A percentile compares a stretch with the other conserved stretches of the same genome.
Conservation (phyloP, 257 asterid genomes). For the Rauvolfia tetraphylla region DNA sequence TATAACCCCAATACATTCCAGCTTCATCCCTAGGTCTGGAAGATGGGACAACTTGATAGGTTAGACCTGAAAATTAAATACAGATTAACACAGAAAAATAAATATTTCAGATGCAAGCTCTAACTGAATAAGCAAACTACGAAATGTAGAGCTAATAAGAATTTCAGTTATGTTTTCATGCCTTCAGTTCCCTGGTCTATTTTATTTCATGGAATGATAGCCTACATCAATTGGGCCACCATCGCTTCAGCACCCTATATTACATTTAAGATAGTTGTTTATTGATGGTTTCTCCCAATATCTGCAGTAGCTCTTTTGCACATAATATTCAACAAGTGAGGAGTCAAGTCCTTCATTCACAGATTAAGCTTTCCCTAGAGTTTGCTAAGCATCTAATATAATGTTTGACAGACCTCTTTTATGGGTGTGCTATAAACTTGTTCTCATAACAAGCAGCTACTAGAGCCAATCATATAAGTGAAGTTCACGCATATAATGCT, state of each 20-base stretch:
- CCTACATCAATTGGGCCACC: not conserved
- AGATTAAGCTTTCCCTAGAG: not conserved
- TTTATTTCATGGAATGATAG: not conserved
- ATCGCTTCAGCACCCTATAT: not conserved
- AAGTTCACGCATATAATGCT: not conserved
- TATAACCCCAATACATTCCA: constrained; percentile 94
- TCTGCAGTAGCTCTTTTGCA: not conserved
- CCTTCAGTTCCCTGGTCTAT: not conserved
- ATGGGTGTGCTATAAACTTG: not conserved
- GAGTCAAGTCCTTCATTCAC: not conserved
- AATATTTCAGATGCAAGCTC: not conserved
- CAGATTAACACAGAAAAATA: not conserved
- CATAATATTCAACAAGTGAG: not conserved
- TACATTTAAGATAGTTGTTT: not conserved
- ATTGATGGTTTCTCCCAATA: not conserved
- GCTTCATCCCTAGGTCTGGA: constrained; percentile 71
- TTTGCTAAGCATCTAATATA: not conserved
- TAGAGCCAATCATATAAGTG: not conserved
- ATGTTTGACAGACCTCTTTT: not conserved
- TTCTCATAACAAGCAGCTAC: not conserved
- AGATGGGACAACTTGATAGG: constrained; percentile 65
- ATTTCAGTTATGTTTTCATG: not conserved
- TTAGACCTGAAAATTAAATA: constrained; percentile 46
- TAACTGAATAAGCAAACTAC: not conserved
- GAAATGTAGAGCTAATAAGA: not conserved